Conservation (phyloP, 1,139 yeast species). For the Candida dubliniensis region DNA sequence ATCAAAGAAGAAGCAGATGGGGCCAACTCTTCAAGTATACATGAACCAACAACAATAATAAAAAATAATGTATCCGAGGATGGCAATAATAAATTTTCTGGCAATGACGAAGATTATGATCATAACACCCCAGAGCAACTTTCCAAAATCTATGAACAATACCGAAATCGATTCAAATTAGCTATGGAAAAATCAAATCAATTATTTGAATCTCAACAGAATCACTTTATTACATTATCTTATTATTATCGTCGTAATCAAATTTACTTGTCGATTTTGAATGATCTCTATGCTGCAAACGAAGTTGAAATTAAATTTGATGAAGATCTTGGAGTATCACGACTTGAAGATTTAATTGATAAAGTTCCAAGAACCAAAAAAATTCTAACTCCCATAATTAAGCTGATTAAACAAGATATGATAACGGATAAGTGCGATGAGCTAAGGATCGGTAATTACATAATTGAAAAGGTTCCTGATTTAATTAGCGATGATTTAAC, state of each 20-base stretch:
- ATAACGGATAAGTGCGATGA: slow-evolving; percentile 10
- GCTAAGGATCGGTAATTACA: slow-evolving; percentile 16
- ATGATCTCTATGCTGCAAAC: slow-evolving; percentile 14
- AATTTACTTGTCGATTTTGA: slow-evolving; percentile 35
- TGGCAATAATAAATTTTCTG: no score
- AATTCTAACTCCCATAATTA: slow-evolving; percentile 17
- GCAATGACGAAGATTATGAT: background rate
- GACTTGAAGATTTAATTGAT: slow-evolving; percentile 25
- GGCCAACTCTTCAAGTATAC: no score
- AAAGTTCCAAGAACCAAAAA: slow-evolving; percentile 24
- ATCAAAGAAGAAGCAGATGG: no score
- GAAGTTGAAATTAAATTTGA: slow-evolving; percentile 8
- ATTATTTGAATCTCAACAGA: slow-evolving; percentile 32
- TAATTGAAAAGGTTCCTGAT: slow-evolving; percentile 39
- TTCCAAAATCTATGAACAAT: slow-evolving; percentile 26
- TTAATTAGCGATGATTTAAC: slow-evolving; percentile 40
- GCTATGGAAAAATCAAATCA: slow-evolving; percentile 25
- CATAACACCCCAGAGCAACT: slow-evolving; percentile 17
- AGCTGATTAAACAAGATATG: slow-evolving; percentile 5
- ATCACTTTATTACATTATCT: slow-evolving; percentile 36
- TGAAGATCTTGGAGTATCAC: slow-evolving; percentile 10
- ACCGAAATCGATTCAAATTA: slow-evolving; percentile 26
- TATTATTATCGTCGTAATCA: slow-evolving; percentile 41
- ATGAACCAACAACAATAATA: no score
- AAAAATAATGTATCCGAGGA: no score